Conservation (phyloP, 1,284 basidiomycete species). For the Marasmius sp. region DNA sequence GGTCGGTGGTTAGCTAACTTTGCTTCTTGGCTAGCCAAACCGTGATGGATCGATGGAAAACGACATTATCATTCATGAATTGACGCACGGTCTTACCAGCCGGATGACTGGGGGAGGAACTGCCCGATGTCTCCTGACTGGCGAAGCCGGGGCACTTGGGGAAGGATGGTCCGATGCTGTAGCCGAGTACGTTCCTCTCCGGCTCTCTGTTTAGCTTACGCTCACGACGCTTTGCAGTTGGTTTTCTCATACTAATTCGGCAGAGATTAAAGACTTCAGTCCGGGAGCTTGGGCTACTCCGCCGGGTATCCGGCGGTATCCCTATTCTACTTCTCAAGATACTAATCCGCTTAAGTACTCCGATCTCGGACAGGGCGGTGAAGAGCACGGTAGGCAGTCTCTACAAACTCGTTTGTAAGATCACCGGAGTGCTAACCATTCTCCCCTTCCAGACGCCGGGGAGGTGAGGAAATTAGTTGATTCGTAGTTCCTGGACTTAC, state of each 20-base stretch:
- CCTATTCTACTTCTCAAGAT: slow-evolving; percentile 39
- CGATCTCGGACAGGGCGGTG: slow-evolving; percentile 31
- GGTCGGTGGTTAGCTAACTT: neutral
- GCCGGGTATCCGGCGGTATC: slow-evolving; percentile 36
- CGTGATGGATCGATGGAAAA: slow-evolving; percentile 40
- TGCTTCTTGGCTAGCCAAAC: slow-evolving; percentile 15
- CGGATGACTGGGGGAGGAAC: slow-evolving; percentile 45
- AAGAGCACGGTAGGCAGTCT: slow-evolving; percentile 32
- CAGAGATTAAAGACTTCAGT: slow-evolving; percentile 36
- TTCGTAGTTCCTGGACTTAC: too few relatives aligned
- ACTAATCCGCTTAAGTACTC: slow-evolving; percentile 41
- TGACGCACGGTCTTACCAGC: slow-evolving; percentile 38
- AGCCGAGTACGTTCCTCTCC: slow-evolving; percentile 35
- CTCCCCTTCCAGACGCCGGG: neutral
- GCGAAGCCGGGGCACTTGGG: slow-evolving; percentile 49
- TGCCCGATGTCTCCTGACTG: slow-evolving; percentile 47
- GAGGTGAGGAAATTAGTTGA: neutral
- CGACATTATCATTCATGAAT: slow-evolving; percentile 37
- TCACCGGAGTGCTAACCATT: too few relatives aligned
- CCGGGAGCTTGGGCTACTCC: slow-evolving; percentile 35
- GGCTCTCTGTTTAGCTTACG: neutral
- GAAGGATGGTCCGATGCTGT: slow-evolving; percentile 60
- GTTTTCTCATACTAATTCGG: slow-evolving; percentile 31
- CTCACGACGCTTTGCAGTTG: slow-evolving; percentile 24
- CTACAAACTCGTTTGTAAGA: neutral